A percentile compares a stretch with the other conserved stretches of the same genome.
Evolutionary conservation across 805 yeast genomes (phyloP).

Genomic region (Tetrapisispora nanseiensis): DNA sequence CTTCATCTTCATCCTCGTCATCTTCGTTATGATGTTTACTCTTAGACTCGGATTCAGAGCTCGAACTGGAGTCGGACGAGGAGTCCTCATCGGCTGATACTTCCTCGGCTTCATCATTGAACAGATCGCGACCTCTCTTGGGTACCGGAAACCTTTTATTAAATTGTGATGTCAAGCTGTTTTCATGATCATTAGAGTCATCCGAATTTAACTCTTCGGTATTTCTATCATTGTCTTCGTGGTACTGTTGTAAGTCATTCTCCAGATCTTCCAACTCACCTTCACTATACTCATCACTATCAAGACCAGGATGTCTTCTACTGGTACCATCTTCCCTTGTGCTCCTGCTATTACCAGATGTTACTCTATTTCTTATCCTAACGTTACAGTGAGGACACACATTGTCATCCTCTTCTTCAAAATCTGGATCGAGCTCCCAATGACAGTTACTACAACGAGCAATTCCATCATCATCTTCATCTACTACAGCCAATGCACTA

Average conservation of each 20-base stretch:
- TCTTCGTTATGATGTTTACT: constrained; percentile 7
- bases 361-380: constrained; percentile 31
- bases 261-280: constrained; percentile 15
- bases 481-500: constrained; percentile 43
- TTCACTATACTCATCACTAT: constrained; percentile 20
- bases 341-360: neutral
- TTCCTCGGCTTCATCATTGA: constrained; percentile 7
- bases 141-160: constrained; percentile 3
- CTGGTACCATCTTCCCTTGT: constrained; percentile 1
- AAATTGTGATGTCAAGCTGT: constrained; percentile 1
- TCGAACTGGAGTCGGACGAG: constrained; percentile 5
- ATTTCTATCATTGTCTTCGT: constrained; percentile 5
- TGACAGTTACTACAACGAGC: constrained; percentile 67
- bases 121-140: constrained; percentile 1
- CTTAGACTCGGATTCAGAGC: neutral
- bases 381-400: constrained; percentile 63
- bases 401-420: constrained; percentile 23
- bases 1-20: constrained; percentile 7
- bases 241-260: constrained; percentile 4
- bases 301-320: constrained; percentile 5
- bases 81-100: constrained; percentile 10
- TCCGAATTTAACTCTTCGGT: constrained; percentile 5
- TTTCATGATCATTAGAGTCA: neutral
- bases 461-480: constrained; percentile 64
- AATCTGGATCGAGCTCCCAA: constrained; percentile 50